Base-by-base conservation (phyloP, 257 asterid species). In the Ilex asprella region DNA sequence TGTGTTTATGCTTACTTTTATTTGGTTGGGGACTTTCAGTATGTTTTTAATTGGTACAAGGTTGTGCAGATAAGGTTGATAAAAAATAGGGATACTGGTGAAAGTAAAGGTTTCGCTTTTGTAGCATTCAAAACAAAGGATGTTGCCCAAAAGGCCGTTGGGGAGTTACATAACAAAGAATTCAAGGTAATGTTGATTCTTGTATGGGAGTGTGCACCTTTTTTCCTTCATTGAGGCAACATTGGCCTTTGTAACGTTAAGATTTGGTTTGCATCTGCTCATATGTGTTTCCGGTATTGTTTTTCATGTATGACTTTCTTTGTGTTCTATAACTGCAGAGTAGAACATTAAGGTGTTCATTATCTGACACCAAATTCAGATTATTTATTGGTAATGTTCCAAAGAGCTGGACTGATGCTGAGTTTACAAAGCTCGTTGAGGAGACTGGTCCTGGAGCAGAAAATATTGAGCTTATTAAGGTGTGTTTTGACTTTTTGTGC, bases 101-200 rank as follows among this genome's bases (percentile, higher is more conserved):
- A 91, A 82, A 84, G 93, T 78, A 91, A 88, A 78, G 98, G 98
- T 46, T 91, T 88, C 77, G 94, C 98, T 62, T 91, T 91, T 83
- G 98, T 91, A 56, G 94, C 94, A 57, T 91, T 86, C 83, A 79
- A 63, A 70, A 81, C 88, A 16, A 84, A 77, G 74, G 94, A 91
- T 59, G 82, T 76, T 49, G 98, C 95, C 51, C 96, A 88, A 61
- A 91, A 86, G 80, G 84, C 98, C 44, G 88, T 91, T 62, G 94
- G 84, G 71, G 94, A 78, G 47, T 61, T 91, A 56, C 95, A 88
- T 58, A 78, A 56, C 87, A 91, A 86, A 82, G 95, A 91, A 60
- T 88, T 79, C 75, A 91, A 83, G 98, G 98, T 91, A 57, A 62
- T 62, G 59, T 69, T 12, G 54, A 49, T 49, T 2, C 54, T 60